phyloP scores from a whole-genome alignment of 257 asterid genomes.

The Scutellaria minor region DNA sequence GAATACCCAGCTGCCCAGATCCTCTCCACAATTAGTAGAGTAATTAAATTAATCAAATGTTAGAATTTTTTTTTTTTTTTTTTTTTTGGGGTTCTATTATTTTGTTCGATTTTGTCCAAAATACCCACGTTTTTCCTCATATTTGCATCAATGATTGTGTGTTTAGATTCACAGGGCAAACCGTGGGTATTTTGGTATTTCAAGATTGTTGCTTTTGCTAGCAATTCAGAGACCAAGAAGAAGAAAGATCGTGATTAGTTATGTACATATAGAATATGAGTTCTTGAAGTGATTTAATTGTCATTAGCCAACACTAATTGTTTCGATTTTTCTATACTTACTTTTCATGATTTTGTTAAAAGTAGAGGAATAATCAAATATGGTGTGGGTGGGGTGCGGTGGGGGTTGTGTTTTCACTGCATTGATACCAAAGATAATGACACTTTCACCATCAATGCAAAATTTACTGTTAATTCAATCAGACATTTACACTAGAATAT shows the following conservation, averaged over 20 bases:
- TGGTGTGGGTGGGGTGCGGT: not conserved
- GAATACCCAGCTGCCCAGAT: slow-evolving; percentile 92
- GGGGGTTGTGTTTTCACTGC: slow-evolving; percentile 13
- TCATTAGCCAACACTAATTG: not conserved
- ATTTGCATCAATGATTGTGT: not conserved
- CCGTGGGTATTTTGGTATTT: slow-evolving; percentile 83
- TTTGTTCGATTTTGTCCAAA: slow-evolving; percentile 51
- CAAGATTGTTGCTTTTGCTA: slow-evolving; percentile 18
- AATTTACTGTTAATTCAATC: not conserved
- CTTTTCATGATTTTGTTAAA: too few species aligned
- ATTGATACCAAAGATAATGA: slow-evolving; percentile 6
- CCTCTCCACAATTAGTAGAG: slow-evolving; percentile 79
- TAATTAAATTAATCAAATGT: not conserved
- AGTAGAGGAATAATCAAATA: not conserved
- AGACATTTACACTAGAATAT: slow-evolving; percentile 1
- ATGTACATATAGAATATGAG: slow-evolving; percentile 31
- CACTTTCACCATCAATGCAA: not conserved
- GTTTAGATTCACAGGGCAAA: slow-evolving; percentile 41
- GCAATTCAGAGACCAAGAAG: slow-evolving; percentile 30
- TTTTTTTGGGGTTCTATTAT: not conserved
- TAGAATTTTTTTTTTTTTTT: too few species aligned
- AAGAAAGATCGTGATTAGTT: slow-evolving; percentile 25
- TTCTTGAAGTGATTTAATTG: slow-evolving; percentile 15
- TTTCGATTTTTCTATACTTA: too few species aligned
- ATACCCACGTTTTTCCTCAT: slow-evolving; percentile 78